Evolutionary conservation across 1,284 basidiomycete genomes (phyloP), one percentile per base, ranked within the genome.

Genomic region (Cutaneotrichosporon mucoides): DNA sequence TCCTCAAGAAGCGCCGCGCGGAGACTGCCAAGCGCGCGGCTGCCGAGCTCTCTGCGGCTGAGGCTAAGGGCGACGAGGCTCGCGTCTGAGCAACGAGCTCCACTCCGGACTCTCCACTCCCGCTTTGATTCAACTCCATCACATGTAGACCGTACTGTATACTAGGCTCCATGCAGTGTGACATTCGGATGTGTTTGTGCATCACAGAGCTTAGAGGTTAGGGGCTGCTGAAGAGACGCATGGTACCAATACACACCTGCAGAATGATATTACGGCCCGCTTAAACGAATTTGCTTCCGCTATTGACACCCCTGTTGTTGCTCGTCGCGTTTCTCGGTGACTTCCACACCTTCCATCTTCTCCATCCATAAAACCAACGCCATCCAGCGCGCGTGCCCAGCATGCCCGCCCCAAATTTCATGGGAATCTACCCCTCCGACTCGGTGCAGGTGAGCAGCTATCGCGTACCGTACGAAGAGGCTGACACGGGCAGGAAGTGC

Each of bases 401-500:
- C 16, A 76, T 76, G 75, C 68, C 75, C 16, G 62, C 75, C 24
- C 70, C 71, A 40, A 63, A 66, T 34, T 59, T 68, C 33, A 67
- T 73, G 66, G 73, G 73, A 33, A 75, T 76, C 36, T 76, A 76
- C 66, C 73, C 73, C 3, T 40, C 67, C 4, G 75, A 76, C 42
- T 72, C 71, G 45, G 67, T 76, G 35, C 56, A 65, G 35, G 74
- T 76, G 46, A 40, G 72, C 67, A 36, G 15, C 11, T 4, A 11
- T 4, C 8, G 35, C 13, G 9, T 12, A 12, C 8, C 34, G 4
- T 7, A 12, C 13, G 2, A 45, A 24, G 24, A 24, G 24, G 47
- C 57, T 62, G 37, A 65, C 61, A 24, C 24, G n/a, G 4, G 13
- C 65, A 95, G 92, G 94, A 98, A 81, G 88, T 90, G 50, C 93